Evolutionary conservation across 345 rosid species (phyloP), one percentile per base, ranked within the genome.

Genomic region (Linum trigynum): DNA sequence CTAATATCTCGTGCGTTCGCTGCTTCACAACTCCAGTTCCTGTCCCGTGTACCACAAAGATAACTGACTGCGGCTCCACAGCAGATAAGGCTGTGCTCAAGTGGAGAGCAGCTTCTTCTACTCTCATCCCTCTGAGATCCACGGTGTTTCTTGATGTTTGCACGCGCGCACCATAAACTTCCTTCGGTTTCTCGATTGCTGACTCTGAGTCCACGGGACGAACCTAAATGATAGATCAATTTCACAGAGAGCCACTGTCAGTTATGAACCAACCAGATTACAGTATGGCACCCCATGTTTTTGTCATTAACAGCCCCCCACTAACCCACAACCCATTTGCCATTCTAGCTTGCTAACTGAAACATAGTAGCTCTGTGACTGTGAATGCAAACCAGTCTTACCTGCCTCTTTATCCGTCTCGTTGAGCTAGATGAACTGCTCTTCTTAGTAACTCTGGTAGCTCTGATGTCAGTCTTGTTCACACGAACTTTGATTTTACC

Each of bases 61-160:
- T 79, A 23, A 87, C 80, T 0, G 95, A 85, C 35, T 61, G 55
- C 0, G 84, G 70, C 55, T 77, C 82, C 59, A 84, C 77, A 35
- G 80, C 71, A 7, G 85, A 64, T 40, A 92, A 72, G 32, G 86
- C 90, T 85, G 86, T 77, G 61, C 83, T 72, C 11, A 92, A 90
- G 64, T 87, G 85, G 65, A 59, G 59, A 38, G 83, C 69, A 66
- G 95, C 98, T 81, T 87, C 96, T 73, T 86, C 95, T 7, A 75
- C 86, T 59, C 88, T 78, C 95, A 83, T 81, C 38, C 95, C 95
- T 2, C 97, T 84, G 66, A 89, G 85, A 76, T 92, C 92, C 69
- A 89, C 74, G 4, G 88, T 81, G 79, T 92, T 92, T 77, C 80
- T 89, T 45, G 90, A 85, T 48, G 85, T 87, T 77, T 82, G 86